Percentiles rank a stretch among this genome's conserved stretches.
phyloP scores from a whole-genome alignment of 2,329 filamentous ascomycete genomes.

The Pseudohalonectria lignicola region DNA sequence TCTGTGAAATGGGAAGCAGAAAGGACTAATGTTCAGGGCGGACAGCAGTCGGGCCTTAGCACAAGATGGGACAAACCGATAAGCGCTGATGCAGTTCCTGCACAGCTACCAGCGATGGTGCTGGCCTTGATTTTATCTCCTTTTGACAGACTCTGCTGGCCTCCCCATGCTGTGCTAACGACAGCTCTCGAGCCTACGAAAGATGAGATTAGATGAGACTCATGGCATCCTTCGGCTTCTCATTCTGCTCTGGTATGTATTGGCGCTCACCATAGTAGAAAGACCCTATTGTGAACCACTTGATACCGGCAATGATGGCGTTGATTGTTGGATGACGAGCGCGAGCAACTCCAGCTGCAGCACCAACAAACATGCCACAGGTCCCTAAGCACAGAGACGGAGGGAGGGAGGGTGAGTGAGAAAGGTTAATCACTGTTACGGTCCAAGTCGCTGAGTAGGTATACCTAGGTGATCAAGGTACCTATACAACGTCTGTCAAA shows the following conservation, averaged over 20 bases:
- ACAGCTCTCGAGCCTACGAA: conserved; percentile 40
- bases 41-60: too few species aligned
- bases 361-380: conserved; percentile 52
- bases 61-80: conserved; percentile 42
- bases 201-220: too few species aligned
- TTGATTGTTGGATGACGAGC: conserved; percentile 59
- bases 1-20: background rate
- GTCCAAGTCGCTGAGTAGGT: too few species aligned
- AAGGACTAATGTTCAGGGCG: too few species aligned
- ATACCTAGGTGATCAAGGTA: too few species aligned
- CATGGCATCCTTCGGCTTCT: too few species aligned
- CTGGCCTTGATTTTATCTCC: conserved; percentile 56
- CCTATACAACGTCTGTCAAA: too few species aligned
- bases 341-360: conserved; percentile 60
- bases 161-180: conserved; percentile 34
- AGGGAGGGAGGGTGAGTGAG: too few species aligned
- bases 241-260: too few species aligned
- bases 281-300: conserved; percentile 71
- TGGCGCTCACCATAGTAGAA: conserved; percentile 70
- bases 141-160: conserved; percentile 39
- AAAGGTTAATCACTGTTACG: too few species aligned
- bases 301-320: conserved; percentile 59
- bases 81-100: conserved; percentile 49
- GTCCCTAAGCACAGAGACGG: conserved; percentile 33
- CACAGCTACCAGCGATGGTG: conserved; percentile 57